These are phyloP conservation scores for Phylloporus gajari DNA, from an alignment of 1,284 basidiomycete genomes.

Conservation along the genomic window DNA sequence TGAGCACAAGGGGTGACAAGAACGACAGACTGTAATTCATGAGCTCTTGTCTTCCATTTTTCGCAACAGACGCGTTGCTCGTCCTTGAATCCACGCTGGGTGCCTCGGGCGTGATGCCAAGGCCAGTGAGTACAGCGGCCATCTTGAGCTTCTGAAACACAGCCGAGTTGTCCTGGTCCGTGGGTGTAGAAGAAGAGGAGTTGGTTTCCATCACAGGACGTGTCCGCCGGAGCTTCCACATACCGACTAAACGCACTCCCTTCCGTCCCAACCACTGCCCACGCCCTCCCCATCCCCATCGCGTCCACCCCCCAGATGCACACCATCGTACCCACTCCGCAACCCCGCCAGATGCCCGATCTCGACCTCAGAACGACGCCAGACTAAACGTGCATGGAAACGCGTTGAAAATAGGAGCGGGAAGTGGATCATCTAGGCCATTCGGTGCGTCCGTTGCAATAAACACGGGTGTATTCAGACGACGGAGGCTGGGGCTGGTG, in stretches of 20 bases:
- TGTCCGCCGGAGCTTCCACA: slow-evolving; percentile 60
- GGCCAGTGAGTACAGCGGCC: slow-evolving; percentile 54
- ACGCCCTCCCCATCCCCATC: slow-evolving; percentile 68
- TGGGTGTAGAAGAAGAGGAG: slow-evolving; percentile 34
- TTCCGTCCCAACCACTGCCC: slow-evolving; percentile 70
- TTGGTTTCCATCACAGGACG: slow-evolving; percentile 24
- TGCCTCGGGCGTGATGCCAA: slow-evolving; percentile 53
- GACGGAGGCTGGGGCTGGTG: slow-evolving; percentile 43
- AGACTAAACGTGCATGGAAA: slow-evolving; percentile 81
- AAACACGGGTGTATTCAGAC: slow-evolving; percentile 72
- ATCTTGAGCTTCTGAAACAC: slow-evolving; percentile 53
- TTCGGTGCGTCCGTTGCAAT: slow-evolving; percentile 73
- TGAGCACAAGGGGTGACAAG: slow-evolving; percentile 24
- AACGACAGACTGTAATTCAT: slow-evolving; percentile 58
- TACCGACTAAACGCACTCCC: slow-evolving; percentile 80
- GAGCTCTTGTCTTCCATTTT: slow-evolving; percentile 62
- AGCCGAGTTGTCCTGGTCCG: slow-evolving; percentile 34
- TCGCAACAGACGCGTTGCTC: slow-evolving; percentile 55
- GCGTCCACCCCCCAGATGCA: slow-evolving; percentile 69
- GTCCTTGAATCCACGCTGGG: slow-evolving; percentile 46
- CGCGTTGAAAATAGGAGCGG: slow-evolving; percentile 60
- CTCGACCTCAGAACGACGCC: slow-evolving; percentile 60
- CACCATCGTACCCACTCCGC: slow-evolving; percentile 63
- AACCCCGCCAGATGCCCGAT: slow-evolving; percentile 53
- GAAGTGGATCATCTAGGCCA: slow-evolving; percentile 56